These are phyloP conservation scores for Termitomyces sp. DNA, from an alignment of 768 basidiomycete genomes.

Conservation along the genomic window DNA sequence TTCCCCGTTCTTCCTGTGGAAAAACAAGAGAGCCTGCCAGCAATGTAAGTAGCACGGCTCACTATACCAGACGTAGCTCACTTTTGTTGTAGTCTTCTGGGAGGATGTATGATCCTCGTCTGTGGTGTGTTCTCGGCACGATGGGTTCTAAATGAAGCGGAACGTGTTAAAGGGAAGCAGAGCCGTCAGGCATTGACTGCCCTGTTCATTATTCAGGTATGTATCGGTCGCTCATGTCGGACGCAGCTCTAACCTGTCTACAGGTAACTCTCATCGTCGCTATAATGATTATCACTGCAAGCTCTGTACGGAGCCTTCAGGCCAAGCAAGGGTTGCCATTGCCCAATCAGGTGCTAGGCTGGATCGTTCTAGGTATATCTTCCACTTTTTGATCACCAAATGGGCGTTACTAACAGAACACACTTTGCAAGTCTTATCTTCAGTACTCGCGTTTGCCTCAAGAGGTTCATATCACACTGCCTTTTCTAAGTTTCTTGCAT, in stretches of 20 bases:
- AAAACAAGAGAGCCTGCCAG: slow-evolving; percentile 54
- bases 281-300: slow-evolving; percentile 50
- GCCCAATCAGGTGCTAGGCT: slow-evolving; percentile 57
- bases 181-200: slow-evolving; percentile 3
- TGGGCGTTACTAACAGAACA: not conserved
- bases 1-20: slow-evolving; percentile 76
- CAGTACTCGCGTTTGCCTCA: slow-evolving; percentile 46
- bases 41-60: slow-evolving; percentile 47
- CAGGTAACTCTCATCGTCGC: slow-evolving; percentile 43
- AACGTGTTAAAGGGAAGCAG: slow-evolving; percentile 6
- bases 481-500: slow-evolving; percentile 50
- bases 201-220: slow-evolving; percentile 20
- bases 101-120: slow-evolving; percentile 42
- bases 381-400: not conserved
- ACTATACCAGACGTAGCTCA: not conserved
- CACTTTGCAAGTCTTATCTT: slow-evolving; percentile 38
- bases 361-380: slow-evolving; percentile 55
- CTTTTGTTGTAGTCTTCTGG: slow-evolving; percentile 33
- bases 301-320: slow-evolving; percentile 58
- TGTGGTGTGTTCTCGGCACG: slow-evolving; percentile 23
- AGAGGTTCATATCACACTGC: slow-evolving; percentile 31
- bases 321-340: slow-evolving; percentile 64
- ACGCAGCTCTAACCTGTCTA: not conserved
- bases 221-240: not conserved
- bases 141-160: slow-evolving; percentile 4